Conservation (phyloP, 495 filamentous ascomycete species). For the Xylaria venustula region DNA sequence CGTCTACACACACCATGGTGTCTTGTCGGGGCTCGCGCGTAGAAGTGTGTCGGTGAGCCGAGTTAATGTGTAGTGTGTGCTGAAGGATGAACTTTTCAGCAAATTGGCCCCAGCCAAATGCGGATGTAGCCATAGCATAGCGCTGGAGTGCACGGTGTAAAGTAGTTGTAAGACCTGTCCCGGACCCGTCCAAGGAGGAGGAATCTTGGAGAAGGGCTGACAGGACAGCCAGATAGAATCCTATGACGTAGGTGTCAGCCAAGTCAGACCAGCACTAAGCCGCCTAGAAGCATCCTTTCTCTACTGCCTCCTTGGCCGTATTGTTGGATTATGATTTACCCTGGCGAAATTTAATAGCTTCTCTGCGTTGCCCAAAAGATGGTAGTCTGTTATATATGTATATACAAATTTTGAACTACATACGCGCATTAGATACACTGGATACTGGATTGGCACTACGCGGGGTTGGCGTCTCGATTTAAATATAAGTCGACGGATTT, state of each 20-base stretch:
- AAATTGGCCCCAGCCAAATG: background rate
- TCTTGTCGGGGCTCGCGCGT: background rate
- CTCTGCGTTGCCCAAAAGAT: background rate
- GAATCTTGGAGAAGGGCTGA: background rate
- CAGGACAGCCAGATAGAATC: constrained; percentile 1
- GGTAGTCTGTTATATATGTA: background rate
- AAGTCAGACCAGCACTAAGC: background rate
- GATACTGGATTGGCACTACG: too few relatives aligned
- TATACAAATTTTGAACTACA: background rate
- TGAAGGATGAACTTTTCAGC: too few relatives aligned
- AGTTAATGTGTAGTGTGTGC: background rate
- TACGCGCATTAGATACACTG: too few relatives aligned
- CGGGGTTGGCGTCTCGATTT: background rate
- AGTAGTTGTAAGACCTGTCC: background rate
- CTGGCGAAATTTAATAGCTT: background rate
- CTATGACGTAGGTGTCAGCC: constrained; percentile 12
- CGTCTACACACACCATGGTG: too few relatives aligned
- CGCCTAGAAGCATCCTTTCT: too few relatives aligned
- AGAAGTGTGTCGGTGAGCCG: constrained; percentile 27
- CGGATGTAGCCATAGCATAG: background rate
- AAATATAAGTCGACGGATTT: too few relatives aligned
- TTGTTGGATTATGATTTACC: background rate
- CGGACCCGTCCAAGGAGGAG: background rate
- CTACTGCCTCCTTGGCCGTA: too few relatives aligned
- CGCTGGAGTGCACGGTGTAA: background rate